Conservation (phyloP, 169 alveolate genomes). For the Plasmodium inui region DNA sequence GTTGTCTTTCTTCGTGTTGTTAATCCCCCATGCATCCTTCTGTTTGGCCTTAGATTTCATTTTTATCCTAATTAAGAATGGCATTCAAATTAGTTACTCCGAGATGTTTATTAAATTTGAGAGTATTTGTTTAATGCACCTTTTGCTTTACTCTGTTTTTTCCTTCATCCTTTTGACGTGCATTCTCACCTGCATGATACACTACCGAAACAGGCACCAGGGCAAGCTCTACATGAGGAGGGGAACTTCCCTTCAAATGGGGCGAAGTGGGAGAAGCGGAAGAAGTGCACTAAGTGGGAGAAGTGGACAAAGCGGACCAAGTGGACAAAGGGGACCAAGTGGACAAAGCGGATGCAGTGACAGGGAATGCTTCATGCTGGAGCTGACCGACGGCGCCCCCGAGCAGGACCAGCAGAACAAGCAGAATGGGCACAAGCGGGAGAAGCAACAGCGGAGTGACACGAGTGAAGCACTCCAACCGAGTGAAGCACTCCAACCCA, state of each 20-base stretch:
- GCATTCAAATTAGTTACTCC: constrained; percentile 4
- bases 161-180: constrained; percentile 22
- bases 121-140: constrained; percentile 30
- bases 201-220: not conserved
- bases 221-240: not conserved
- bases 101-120: constrained; percentile 38
- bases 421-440: not conserved
- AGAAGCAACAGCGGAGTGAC: too few relatives aligned
- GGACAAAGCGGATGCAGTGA: not conserved
- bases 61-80: constrained; percentile 49
- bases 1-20: constrained; percentile 3
- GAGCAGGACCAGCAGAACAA: not conserved
- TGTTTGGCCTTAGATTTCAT: constrained; percentile 61
- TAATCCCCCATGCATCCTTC: constrained; percentile 59
- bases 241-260: not conserved
- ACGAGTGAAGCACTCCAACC: not conserved
- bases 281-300: not conserved
- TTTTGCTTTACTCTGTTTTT: constrained; percentile 7
- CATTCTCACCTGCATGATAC: constrained; percentile 28
- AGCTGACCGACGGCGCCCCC: not conserved
- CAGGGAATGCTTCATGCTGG: not conserved
- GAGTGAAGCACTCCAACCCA: not conserved
- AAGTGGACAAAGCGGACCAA: too few relatives aligned
- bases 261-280: not conserved
- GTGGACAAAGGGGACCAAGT: too few relatives aligned